Evolutionary conservation across 495 filamentous ascomycete genomes (phyloP).

Genomic region (Recurvomyces mirabilis): DNA sequence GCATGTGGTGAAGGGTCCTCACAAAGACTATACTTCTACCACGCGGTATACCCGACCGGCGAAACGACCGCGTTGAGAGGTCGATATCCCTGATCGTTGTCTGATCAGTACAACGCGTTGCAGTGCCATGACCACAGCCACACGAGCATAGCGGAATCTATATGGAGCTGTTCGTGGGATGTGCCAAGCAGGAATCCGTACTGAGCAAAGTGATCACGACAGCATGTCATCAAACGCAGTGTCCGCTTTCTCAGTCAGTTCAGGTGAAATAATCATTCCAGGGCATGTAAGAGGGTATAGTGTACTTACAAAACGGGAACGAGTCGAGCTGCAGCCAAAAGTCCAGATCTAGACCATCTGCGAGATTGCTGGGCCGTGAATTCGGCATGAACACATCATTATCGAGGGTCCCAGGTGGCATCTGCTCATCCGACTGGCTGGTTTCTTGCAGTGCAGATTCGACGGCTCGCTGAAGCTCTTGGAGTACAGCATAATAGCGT

Average conservation of each 20-base stretch:
- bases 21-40: constrained; percentile 48
- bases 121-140: too few species aligned
- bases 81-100: too few species aligned
- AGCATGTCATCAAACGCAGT: constrained; percentile 6
- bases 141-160: too few species aligned
- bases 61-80: too few species aligned
- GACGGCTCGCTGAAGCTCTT: too few species aligned
- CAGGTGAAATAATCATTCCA: background rate
- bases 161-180: too few species aligned
- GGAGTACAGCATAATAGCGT: constrained; percentile 42
- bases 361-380: background rate
- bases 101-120: too few species aligned
- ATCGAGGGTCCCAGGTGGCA: background rate
- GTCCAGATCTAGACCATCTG: constrained; percentile 6
- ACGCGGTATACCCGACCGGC: constrained; percentile 19
- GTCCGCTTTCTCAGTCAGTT: constrained; percentile 5
- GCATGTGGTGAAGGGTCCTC: constrained; percentile 54
- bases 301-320: constrained; percentile 20
- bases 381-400: background rate
- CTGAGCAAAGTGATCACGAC: too few species aligned
- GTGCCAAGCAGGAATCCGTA: too few species aligned
- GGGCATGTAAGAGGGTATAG: too few species aligned
- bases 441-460: constrained; percentile 15
- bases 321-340: constrained; percentile 18
- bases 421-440: background rate